These are phyloP conservation scores for Viridothelium virens DNA, from an alignment of 495 filamentous ascomycete genomes.

Conservation along the genomic window DNA sequence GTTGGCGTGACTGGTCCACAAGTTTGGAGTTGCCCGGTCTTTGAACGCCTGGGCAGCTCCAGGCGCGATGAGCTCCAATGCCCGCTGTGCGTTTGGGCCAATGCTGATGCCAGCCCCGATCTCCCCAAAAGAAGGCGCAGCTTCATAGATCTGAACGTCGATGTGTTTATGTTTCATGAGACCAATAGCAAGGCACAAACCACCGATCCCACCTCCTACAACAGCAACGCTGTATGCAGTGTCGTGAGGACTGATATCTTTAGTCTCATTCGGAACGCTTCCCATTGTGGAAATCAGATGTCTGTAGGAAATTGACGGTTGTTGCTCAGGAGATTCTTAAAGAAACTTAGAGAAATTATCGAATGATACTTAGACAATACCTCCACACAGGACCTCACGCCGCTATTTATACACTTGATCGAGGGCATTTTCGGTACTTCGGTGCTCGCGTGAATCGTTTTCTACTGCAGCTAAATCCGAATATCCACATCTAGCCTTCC, in stretches of 20 bases:
- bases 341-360: background rate
- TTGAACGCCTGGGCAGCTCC: background rate
- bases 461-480: background rate
- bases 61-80: slow-evolving; percentile 28
- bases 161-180: slow-evolving; percentile 25
- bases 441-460: background rate
- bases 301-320: background rate
- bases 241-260: background rate
- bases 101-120: slow-evolving; percentile 33
- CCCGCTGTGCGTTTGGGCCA: slow-evolving; percentile 21
- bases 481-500: background rate
- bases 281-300: background rate
- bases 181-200: slow-evolving; percentile 30
- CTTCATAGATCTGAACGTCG: slow-evolving; percentile 12
- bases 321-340: background rate
- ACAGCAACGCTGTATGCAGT: slow-evolving; percentile 11
- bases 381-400: background rate
- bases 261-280: slow-evolving; percentile 1
- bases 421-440: background rate
- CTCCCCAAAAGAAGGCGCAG: slow-evolving; percentile 3
- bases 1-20: background rate
- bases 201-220: slow-evolving; percentile 29
- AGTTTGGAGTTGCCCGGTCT: background rate
- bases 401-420: slow-evolving; percentile 1
- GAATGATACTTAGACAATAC: background rate